Evolutionary conservation across 2,329 filamentous ascomycete species (phyloP).

Genomic region (Aspergillus ochraceoroseus): DNA sequence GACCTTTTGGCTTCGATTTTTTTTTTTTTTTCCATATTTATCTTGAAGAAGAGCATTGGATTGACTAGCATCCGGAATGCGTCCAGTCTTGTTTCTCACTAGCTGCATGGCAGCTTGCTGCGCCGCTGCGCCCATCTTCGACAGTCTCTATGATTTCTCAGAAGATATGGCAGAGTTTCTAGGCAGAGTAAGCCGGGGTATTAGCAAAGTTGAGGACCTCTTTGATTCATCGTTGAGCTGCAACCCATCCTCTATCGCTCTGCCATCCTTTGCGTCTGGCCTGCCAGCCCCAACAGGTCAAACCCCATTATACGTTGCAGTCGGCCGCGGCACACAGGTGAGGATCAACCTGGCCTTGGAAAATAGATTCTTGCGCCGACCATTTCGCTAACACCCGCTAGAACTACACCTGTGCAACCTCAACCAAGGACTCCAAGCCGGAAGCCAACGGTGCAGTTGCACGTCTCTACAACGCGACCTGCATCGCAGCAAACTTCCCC

Average conservation of each 20-base stretch:
- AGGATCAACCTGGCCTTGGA: conserved; percentile 10
- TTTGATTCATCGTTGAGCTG: conserved; percentile 25
- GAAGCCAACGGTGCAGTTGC: conserved; percentile 68
- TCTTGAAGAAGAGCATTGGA: not conserved
- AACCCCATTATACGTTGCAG: conserved; percentile 67
- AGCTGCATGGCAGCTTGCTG: conserved; percentile 32
- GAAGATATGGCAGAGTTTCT: conserved; percentile 40
- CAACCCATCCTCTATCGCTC: conserved; percentile 32
- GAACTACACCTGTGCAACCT: conserved; percentile 80
- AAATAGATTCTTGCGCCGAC: not conserved
- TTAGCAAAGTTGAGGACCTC: conserved; percentile 26
- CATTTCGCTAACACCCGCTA: conserved; percentile 43
- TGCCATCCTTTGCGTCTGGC: conserved; percentile 50
- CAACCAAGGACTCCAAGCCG: conserved; percentile 58
- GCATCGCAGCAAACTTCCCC: conserved; percentile 66
- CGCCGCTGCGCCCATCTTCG: conserved; percentile 34
- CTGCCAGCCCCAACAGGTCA: conserved; percentile 61
- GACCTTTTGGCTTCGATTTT: not conserved
- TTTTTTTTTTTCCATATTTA: not conserved
- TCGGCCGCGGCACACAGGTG: conserved; percentile 72
- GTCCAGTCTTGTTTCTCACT: conserved; percentile 24
- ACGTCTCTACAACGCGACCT: conserved; percentile 81
- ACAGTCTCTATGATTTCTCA: conserved; percentile 38
- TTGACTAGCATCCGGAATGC: conserved; percentile 20
- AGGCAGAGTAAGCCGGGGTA: conserved; percentile 38